A percentile compares a stretch with the other conserved stretches of the same genome.
These are phyloP conservation scores for Oryza glaberrima DNA, from an alignment of 176 grass and related monocot genomes.

Conservation along the genomic window DNA sequence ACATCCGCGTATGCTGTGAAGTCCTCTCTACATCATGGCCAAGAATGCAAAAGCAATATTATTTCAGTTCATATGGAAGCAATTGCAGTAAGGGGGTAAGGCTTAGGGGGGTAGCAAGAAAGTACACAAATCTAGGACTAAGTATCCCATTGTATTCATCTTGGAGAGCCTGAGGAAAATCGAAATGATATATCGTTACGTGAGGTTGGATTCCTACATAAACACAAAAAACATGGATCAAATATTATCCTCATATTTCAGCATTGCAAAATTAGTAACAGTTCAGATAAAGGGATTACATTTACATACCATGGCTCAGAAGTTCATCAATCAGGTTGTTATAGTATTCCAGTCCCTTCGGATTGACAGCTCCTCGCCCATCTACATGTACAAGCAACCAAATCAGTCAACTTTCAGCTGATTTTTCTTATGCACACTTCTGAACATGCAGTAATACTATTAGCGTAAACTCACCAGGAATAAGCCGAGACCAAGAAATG, in stretches of 20 bases:
- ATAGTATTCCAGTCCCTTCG: conserved; percentile 81
- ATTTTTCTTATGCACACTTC: background rate
- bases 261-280: background rate
- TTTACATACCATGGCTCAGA: conserved; percentile 60
- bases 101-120: background rate
- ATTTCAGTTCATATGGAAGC: background rate
- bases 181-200: conserved; percentile 87
- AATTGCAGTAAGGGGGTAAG: background rate
- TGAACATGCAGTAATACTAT: background rate
- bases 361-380: conserved; percentile 83
- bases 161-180: conserved; percentile 87
- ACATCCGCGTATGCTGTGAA: conserved; percentile 80
- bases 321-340: conserved; percentile 94
- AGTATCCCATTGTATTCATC: conserved; percentile 71
- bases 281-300: background rate
- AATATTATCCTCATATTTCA: background rate
- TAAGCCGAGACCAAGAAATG: conserved; percentile 83
- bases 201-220: conserved; percentile 84
- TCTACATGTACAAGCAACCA: conserved; percentile 52
- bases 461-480: conserved; percentile 57
- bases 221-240: conserved; percentile 13
- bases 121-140: conserved; percentile 79
- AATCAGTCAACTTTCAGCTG: background rate
- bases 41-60: background rate
- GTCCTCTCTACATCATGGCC: conserved; percentile 67